Evolutionary conservation across 139 green algal species (phyloP).

Genomic region (Tetratostichococcus sp.): DNA sequence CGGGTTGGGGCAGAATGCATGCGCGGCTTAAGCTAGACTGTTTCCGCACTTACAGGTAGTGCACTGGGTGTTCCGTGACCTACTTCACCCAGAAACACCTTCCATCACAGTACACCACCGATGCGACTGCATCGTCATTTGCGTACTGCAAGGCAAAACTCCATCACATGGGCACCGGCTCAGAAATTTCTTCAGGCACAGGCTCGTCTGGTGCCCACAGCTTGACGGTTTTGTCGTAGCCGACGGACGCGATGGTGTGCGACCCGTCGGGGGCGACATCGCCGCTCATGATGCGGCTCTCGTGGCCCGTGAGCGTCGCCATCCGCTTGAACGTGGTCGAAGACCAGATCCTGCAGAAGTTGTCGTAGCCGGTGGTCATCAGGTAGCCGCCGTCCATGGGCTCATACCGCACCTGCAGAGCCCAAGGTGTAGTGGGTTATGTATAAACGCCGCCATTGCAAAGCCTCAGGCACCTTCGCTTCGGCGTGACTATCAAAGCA

Average conservation of each 20-base stretch:
- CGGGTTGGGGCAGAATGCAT: too few species aligned
- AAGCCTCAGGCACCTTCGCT: too few species aligned
- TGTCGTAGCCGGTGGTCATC: conserved; percentile 75
- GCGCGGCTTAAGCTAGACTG: too few species aligned
- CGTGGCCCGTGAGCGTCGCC: conserved; percentile 80
- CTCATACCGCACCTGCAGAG: conserved; percentile 60
- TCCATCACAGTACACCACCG: too few species aligned
- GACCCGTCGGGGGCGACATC: conserved; percentile 58
- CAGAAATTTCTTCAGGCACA: background rate
- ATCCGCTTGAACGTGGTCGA: conserved; percentile 52
- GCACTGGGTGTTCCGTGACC: too few species aligned
- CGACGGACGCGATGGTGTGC: conserved; percentile 55
- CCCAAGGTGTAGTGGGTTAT: too few species aligned
- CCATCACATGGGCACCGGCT: background rate
- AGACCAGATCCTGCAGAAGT: conserved; percentile 55
- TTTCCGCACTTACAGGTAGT: too few species aligned
- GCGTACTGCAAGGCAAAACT: too few species aligned
- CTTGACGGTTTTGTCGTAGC: conserved; percentile 86
- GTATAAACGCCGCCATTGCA: too few species aligned
- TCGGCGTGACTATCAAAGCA: too few species aligned
- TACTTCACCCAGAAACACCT: too few species aligned
- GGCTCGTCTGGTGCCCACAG: conserved; percentile 60
- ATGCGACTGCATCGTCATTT: too few species aligned
- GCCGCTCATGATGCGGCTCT: conserved; percentile 87
- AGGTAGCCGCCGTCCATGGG: conserved; percentile 65